These are phyloP conservation scores for Poterioochromonas sp. DNA, from an alignment of 352 stramenopile species.

Conservation along the genomic window DNA sequence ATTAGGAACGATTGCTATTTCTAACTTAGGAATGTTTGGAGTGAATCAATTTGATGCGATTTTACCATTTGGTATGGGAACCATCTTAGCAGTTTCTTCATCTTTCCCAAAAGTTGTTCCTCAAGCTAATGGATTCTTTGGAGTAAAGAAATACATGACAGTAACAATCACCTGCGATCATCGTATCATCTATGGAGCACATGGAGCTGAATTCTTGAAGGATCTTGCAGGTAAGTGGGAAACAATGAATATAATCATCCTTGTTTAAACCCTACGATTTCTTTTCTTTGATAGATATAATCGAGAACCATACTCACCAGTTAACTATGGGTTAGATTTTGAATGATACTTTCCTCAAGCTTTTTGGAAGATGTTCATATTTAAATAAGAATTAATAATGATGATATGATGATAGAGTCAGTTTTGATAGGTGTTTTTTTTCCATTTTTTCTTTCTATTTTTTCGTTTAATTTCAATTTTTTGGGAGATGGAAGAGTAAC, in stretches of 20 bases:
- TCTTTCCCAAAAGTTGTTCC: constrained; percentile 58
- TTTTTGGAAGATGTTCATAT: neutral
- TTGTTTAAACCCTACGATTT: neutral
- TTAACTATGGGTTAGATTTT: neutral
- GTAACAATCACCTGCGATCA: constrained; percentile 73
- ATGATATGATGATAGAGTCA: neutral
- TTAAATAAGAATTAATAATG: neutral
- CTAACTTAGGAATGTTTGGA: constrained; percentile 76
- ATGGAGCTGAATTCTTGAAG: constrained; percentile 68
- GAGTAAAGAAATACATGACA: constrained; percentile 69
- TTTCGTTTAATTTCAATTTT: neutral
- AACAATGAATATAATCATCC: constrained; percentile 35
- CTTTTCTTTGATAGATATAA: neutral
- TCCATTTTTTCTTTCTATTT: neutral
- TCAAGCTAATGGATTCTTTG: constrained; percentile 51
- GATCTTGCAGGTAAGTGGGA: constrained; percentile 63
- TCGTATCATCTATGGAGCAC: constrained; percentile 68
- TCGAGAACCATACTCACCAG: neutral
- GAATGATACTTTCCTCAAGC: neutral
- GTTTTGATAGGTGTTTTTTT: neutral
- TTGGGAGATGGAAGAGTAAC: neutral
- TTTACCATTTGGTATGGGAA: constrained; percentile 57
- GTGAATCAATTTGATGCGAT: constrained; percentile 65
- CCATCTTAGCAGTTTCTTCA: constrained; percentile 65
- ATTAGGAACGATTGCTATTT: constrained; percentile 63